Percentiles rank a stretch among this genome's conserved stretches.
phyloP scores from a whole-genome alignment of 2,329 filamentous ascomycete species.

The Botrytis medusae region DNA sequence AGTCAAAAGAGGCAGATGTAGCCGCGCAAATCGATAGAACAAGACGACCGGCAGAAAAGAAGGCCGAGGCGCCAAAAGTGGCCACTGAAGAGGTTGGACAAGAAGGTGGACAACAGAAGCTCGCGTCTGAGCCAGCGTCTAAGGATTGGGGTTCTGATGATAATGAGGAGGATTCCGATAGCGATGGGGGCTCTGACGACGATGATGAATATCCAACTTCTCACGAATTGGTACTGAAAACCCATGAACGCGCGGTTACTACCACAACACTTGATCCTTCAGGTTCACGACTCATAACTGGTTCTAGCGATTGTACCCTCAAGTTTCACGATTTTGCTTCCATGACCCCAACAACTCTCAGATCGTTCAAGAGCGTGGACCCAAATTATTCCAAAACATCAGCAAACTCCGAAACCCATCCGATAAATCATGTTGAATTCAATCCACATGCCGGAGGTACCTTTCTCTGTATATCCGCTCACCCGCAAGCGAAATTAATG shows the following conservation, averaged over 20 bases:
- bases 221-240: conserved; percentile 89
- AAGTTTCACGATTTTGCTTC: conserved; percentile 95
- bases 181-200: conserved; percentile 62
- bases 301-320: conserved; percentile 84
- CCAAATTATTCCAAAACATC: conserved; percentile 74
- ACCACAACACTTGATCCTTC: conserved; percentile 81
- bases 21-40: conserved; percentile 78
- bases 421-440: conserved; percentile 84
- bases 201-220: conserved; percentile 90
- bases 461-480: conserved; percentile 84
- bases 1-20: conserved; percentile 69
- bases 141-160: conserved; percentile 45
- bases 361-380: conserved; percentile 90
- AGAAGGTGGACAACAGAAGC: conserved; percentile 35
- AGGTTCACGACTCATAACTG: conserved; percentile 82
- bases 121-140: conserved; percentile 36
- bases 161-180: conserved; percentile 50
- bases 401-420: conserved; percentile 76
- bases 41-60: conserved; percentile 55
- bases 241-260: conserved; percentile 85
- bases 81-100: conserved; percentile 25
- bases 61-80: conserved; percentile 29
- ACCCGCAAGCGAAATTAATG: conserved; percentile 86
- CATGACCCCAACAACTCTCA: conserved; percentile 91
- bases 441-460: conserved; percentile 77